Conservation (phyloP, 257 asterid species). For the Fraxinus excelsior region DNA sequence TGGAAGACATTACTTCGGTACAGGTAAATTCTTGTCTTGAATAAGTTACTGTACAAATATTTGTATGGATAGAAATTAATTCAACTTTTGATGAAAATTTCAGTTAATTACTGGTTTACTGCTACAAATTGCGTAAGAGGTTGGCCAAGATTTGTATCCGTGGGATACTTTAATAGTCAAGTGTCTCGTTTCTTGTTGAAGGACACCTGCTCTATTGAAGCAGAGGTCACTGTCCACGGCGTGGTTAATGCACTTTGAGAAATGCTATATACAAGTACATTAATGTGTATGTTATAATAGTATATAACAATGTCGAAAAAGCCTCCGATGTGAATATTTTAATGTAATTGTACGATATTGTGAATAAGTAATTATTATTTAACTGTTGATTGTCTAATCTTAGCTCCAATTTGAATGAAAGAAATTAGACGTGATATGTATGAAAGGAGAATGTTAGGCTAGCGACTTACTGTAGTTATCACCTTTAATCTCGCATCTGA, state of each 20-base stretch:
- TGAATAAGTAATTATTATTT: too few species aligned
- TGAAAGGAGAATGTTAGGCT: too few species aligned
- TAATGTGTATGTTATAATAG: background rate
- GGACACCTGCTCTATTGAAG: constrained; percentile 53
- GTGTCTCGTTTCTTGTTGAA: constrained; percentile 46
- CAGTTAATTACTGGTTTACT: constrained; percentile 72
- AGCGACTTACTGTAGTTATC: too few species aligned
- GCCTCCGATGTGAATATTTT: too few species aligned
- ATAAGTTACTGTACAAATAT: background rate
- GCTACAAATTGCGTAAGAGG: constrained; percentile 45
- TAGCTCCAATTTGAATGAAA: too few species aligned
- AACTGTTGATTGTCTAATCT: too few species aligned
- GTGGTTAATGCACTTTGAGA: constrained; percentile 38
- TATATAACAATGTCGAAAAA: too few species aligned
- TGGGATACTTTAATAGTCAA: too few species aligned
- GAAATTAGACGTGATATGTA: too few species aligned
- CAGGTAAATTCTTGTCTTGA: constrained; percentile 33
- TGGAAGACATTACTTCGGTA: constrained; percentile 38
- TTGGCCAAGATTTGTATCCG: constrained; percentile 59
- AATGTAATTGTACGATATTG: too few species aligned
- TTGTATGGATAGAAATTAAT: background rate
- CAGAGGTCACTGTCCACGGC: constrained; percentile 62
- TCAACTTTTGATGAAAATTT: constrained; percentile 17
- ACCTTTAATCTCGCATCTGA: too few species aligned
- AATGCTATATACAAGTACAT: background rate